Evolutionary conservation across 192 early-diverging fungal genomes (phyloP), one percentile per base, ranked within the genome.

Genomic region (Pilaira anomala): DNA sequence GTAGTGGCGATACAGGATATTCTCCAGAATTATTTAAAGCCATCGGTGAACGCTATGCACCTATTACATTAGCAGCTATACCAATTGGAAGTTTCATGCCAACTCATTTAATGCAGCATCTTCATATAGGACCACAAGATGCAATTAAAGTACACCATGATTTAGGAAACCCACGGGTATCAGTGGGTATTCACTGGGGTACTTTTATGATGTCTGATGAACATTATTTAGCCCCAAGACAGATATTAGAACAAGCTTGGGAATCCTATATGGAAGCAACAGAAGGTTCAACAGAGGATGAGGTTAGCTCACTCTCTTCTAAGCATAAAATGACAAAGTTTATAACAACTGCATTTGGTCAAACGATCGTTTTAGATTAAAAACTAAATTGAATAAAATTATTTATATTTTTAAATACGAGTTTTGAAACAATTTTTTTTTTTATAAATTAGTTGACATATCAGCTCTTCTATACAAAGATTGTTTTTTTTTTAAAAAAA

Each of bases 191-290:
- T 21, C 82, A 81, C 55, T 84, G 82, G 82, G 82, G 80, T 14
- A 84, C 82, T 3, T 84, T 82, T 62, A 80, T 84, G 80, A 81
- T 83, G 79, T 80, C 77, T n/a, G 77, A 81, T 55, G 82, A 83
- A 51, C 75, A 78, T 59, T 82, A 85, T 61, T 40, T 82, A 63
- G 80, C 76, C 33, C 78, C 83, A 45, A 76, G 76, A 53, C 53
- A 57, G 40, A 29, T 48, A 21, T 52, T 68, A 36, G 42, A 22
- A 22, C 50, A 58, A 62, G 46, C 56, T 26, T 68, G 66, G 66
- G n/a, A 42, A 30, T 26, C 22, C 5, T 53, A 53, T 51, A 19
- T 13, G 2, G 59, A 52, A 46, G n/a, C n/a, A n/a, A n/a, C n/a
- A n/a, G 57, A 19, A 9, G 30, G 29, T 9, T 30, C 41, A 41